These are phyloP conservation scores for Cladosporium sp. DNA, from an alignment of 2,329 filamentous ascomycete species.

Conservation along the genomic window DNA sequence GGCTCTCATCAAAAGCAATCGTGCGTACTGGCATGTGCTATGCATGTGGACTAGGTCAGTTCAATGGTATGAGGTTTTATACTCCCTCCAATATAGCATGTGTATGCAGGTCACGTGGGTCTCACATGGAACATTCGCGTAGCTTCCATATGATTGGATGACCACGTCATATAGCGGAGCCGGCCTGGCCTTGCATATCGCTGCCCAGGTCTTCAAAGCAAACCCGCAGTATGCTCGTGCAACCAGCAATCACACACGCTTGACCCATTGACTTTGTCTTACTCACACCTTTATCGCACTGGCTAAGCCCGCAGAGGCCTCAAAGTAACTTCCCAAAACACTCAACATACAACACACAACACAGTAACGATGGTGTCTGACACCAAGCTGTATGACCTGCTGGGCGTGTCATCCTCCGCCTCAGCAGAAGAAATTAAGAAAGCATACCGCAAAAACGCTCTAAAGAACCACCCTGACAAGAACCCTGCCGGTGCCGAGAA, in stretches of 20 bases:
- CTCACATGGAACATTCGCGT: slow-evolving; percentile 1
- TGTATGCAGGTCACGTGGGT: no score
- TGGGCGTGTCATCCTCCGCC: slow-evolving; percentile 72
- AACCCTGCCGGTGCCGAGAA: slow-evolving; percentile 84
- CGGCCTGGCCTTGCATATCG: slow-evolving; percentile 8
- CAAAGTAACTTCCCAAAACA: background rate
- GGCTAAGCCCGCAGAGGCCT: no score
- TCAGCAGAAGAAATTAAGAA: slow-evolving; percentile 96
- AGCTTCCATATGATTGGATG: background rate
- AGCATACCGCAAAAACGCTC: slow-evolving; percentile 79
- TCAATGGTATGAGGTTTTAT: no score
- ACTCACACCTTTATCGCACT: background rate
- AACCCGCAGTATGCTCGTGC: slow-evolving; percentile 2
- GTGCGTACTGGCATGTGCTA: no score
- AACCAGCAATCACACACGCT: background rate
- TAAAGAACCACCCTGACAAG: slow-evolving; percentile 89
- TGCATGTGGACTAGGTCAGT: no score
- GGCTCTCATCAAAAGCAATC: no score
- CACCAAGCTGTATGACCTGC: slow-evolving; percentile 87
- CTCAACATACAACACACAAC: background rate
- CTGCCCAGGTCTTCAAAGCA: background rate
- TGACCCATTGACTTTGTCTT: slow-evolving; percentile 7
- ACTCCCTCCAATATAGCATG: no score
- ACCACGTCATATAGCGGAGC: slow-evolving; percentile 4
- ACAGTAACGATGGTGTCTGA: slow-evolving; percentile 71